Percentiles rank a stretch among this genome's conserved stretches.
Conservation (phyloP, 768 basidiomycete species). For the Trametes gibbosa region DNA sequence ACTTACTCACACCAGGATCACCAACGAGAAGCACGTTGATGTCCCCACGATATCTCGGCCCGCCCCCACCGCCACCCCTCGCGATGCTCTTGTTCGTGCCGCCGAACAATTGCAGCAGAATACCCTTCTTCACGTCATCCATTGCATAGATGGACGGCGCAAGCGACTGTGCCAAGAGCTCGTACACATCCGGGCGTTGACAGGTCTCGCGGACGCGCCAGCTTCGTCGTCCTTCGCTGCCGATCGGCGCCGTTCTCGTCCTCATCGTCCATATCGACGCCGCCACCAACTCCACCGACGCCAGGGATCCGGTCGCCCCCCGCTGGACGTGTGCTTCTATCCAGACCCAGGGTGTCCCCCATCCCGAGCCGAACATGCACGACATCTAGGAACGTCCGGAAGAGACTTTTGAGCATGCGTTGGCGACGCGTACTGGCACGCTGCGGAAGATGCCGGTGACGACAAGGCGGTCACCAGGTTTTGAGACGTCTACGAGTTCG, state of each 20-base stretch:
- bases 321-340: constrained; percentile 70
- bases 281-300: constrained; percentile 52
- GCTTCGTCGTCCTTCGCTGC: constrained; percentile 41
- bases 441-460: constrained; percentile 95
- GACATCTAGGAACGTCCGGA: constrained; percentile 97
- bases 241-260: constrained; percentile 43
- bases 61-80: constrained; percentile 90
- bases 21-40: constrained; percentile 97
- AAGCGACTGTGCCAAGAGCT: constrained; percentile 76
- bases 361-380: constrained; percentile 84
- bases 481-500: constrained; percentile 93
- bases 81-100: constrained; percentile 97
- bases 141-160: constrained; percentile 97
- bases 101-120: constrained; percentile 92
- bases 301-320: constrained; percentile 70
- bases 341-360: constrained; percentile 63
- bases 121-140: constrained; percentile 99
- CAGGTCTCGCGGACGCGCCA: constrained; percentile 70
- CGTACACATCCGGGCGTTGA: constrained; percentile 78
- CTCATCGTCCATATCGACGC: constrained; percentile 63
- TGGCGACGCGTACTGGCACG: constrained; percentile 92
- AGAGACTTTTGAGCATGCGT: constrained; percentile 88
- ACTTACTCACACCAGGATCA: constrained; percentile 96
- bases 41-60: constrained; percentile 95
- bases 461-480: constrained; percentile 90